phyloP scores from a whole-genome alignment of 1,284 basidiomycete genomes.

The Boletus smithii region DNA sequence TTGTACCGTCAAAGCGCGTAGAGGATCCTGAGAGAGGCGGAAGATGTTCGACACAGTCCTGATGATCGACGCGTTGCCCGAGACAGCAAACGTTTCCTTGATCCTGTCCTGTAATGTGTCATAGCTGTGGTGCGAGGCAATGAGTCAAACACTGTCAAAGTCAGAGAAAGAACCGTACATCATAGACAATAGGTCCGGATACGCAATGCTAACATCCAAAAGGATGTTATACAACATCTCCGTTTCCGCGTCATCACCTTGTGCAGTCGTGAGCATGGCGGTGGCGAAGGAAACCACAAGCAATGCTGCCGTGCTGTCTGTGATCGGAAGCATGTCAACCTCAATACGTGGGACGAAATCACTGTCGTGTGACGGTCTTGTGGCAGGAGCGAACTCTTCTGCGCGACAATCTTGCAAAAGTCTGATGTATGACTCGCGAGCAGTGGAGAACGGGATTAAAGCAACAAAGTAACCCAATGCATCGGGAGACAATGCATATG shows the following conservation, averaged over 20 bases:
- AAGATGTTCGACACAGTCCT: slow-evolving; percentile 72
- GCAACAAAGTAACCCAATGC: slow-evolving; percentile 81
- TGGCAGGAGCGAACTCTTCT: slow-evolving; percentile 43
- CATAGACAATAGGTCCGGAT: slow-evolving; percentile 74
- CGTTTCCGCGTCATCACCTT: slow-evolving; percentile 78
- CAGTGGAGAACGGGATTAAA: slow-evolving; percentile 68
- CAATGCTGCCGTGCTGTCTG: slow-evolving; percentile 66
- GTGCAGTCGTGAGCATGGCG: slow-evolving; percentile 74
- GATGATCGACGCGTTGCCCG: slow-evolving; percentile 71
- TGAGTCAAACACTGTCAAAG: slow-evolving; percentile 9
- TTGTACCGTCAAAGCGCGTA: slow-evolving; percentile 39
- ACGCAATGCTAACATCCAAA: slow-evolving; percentile 66
- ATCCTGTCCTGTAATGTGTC: slow-evolving; percentile 77
- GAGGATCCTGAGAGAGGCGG: slow-evolving; percentile 59
- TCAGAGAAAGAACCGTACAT: slow-evolving; percentile 43
- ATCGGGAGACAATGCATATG: slow-evolving; percentile 51
- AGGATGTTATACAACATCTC: slow-evolving; percentile 78
- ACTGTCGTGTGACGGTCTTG: slow-evolving; percentile 43
- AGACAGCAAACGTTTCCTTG: slow-evolving; percentile 71
- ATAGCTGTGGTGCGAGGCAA: slow-evolving; percentile 48
- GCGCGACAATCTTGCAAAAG: slow-evolving; percentile 63
- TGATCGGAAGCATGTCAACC: slow-evolving; percentile 57
- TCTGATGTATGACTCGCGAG: slow-evolving; percentile 49
- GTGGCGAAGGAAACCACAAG: slow-evolving; percentile 74
- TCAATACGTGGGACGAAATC: slow-evolving; percentile 54